Evolutionary conservation across 768 basidiomycete species (phyloP).

Genomic region (Agaricus bisporus): DNA sequence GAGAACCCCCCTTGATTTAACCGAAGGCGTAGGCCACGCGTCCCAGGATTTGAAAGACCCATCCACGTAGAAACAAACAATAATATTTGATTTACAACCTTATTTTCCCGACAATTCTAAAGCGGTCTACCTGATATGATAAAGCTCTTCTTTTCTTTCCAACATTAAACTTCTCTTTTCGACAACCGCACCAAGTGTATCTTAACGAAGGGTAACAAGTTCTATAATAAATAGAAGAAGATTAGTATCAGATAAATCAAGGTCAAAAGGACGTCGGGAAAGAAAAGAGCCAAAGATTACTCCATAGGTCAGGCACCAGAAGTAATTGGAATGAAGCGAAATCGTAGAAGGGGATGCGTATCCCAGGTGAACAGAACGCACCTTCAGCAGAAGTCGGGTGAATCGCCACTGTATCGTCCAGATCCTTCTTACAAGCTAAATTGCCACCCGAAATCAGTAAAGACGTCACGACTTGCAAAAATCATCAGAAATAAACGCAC

Average conservation of each 20-base stretch:
- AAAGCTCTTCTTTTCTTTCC: no score
- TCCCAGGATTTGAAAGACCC: no score
- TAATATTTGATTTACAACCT: no score
- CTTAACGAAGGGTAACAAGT: slow-evolving; percentile 30
- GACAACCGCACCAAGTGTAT: not conserved
- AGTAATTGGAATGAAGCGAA: not conserved
- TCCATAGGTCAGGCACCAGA: not conserved
- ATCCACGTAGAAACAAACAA: no score
- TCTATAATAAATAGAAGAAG: slow-evolving; percentile 14
- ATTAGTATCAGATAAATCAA: slow-evolving; percentile 3
- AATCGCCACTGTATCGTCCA: slow-evolving; percentile 88
- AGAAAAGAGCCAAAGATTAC: not conserved
- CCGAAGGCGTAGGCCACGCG: no score
- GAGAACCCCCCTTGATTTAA: no score
- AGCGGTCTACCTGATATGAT: not conserved
- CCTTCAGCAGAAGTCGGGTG: slow-evolving; percentile 86
- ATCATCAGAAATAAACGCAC: slow-evolving; percentile 19
- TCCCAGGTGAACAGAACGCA: slow-evolving; percentile 25
- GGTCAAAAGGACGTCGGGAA: not conserved
- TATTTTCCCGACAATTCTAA: no score
- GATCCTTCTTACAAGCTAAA: slow-evolving; percentile 67
- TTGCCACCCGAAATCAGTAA: slow-evolving; percentile 3
- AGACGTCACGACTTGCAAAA: not conserved
- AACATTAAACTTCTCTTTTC: not conserved
- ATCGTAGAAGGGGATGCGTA: not conserved